Base-by-base conservation (phyloP, 768 basidiomycete genomes). In the Clathrus columnatus region DNA sequence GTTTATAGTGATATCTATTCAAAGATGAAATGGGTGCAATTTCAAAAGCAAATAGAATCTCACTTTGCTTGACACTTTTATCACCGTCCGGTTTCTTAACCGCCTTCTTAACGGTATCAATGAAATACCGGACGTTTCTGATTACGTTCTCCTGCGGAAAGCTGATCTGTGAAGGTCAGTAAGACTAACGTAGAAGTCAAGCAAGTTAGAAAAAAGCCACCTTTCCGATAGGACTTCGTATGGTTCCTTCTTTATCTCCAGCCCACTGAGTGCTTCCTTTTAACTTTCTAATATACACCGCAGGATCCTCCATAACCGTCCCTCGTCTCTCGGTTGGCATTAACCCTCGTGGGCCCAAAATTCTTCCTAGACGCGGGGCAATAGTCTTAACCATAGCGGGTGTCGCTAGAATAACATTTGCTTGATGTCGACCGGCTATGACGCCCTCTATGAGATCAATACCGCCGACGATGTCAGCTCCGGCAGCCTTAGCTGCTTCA, bases 281-380 rank as follows among this genome's bases (percentile, higher is more conserved):
- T 30, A 95, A 78, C 48, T 81, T 80, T 61, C 81, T 77, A 55
- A 99, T 83, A 60, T 87, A 94, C 11, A 82, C 83, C 14, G 77
- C 84, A 42, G 97, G 75, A 57, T 97, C 91, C 49, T 92, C 88
- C 1, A 91, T 90, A 18, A 98, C 95, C 1, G 94, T 94, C 4
- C 96, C 96, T 56, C 93, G 79, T 67, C 93, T 84, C 59, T 87
- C 90, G 6, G 89, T 87, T 10, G 96, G 96, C 94, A 99, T 96
- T 45, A 98, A 72, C 54, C 95, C 95, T 51, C 90, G 82, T 42
- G 92, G 94, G 62, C 95, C 70, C 70, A 88, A 73, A 69, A 86
- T 71, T 72, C 89, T 72, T 68, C 82, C 93, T 2, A 98, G 77
- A 63, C 80, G 84, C 4, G 87, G 82, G 11, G 86, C 84, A 59